Evolutionary conservation across 1,284 basidiomycete species (phyloP), one percentile per base, ranked within the genome.

Genomic region (Mycena sp.): DNA sequence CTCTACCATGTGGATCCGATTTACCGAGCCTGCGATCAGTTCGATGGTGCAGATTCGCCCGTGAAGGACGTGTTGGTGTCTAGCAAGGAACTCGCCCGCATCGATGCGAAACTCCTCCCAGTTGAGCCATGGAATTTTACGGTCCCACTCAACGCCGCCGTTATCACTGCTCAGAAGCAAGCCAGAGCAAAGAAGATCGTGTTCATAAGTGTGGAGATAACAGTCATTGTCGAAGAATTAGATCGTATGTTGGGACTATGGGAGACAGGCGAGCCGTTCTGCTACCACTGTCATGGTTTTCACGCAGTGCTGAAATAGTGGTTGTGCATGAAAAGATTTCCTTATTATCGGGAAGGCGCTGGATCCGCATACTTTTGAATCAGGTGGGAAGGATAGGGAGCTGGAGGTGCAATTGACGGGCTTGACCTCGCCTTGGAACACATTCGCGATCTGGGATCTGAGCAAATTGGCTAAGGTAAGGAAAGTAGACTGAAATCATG

Each of bases 361-460:
- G 2, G 56, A 58, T 58, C 46, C 56, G 4, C 56, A 58, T 43
- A 58, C 37, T 43, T 58, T 58, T 35, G 38, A 58, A 58, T 57
- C 26, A 45, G 23, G 26, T 40, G 55, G 37, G 45, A 57, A 40
- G 44, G 28, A 50, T 35, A 26, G 46, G 21, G 56, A 32, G 37
- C 14, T 50, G 35, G 56, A 58, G 46, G 56, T 58, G 56, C 56
- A 58, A 50, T 58, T 58, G 56, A 58, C 46, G 28, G 56, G 56
- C 6, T 58, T 58, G 56, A 58, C 56, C 38, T 58, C 56, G 38
- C 56, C 56, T 43, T 58, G 56, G 56, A 58, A 58, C 29, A 58
- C 56, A 43, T 58, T 58, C 46, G 56, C 56, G 46, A 50, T 58
- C 37, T 58, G 56, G 56, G 56, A 58, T 58, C 56, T 58, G 56